These are phyloP conservation scores for Ophiocordyceps camponoti-floridani DNA, from an alignment of 2,329 filamentous ascomycete species.

Conservation along the genomic window DNA sequence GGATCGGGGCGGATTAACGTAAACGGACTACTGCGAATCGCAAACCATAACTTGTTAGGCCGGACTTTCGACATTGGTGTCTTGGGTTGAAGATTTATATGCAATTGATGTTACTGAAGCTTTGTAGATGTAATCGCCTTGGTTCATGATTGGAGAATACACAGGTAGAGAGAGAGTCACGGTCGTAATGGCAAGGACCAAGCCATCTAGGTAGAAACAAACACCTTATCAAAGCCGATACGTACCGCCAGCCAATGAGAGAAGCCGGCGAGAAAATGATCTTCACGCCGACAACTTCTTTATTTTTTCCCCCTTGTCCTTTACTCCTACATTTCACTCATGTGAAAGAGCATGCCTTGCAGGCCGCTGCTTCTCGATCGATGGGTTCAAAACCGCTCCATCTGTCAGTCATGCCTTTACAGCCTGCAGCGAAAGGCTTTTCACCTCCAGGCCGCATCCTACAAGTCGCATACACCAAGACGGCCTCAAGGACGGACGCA, in stretches of 20 bases:
- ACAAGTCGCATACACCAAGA: conserved; percentile 10
- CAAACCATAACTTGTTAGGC: neutral
- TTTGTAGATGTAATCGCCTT: too few relatives aligned
- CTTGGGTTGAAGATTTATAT: too few relatives aligned
- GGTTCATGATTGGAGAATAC: too few relatives aligned
- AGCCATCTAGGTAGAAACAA: too few relatives aligned
- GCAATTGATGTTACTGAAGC: too few relatives aligned
- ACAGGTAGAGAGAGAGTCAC: too few relatives aligned
- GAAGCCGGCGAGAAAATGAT: neutral
- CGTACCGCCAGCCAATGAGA: neutral
- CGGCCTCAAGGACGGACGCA: conserved; percentile 4
- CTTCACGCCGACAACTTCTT: neutral
- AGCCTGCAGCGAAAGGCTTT: conserved; percentile 11
- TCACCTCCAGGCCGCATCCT: conserved; percentile 12
- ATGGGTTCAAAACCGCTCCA: conserved; percentile 13
- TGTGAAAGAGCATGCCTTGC: conserved; percentile 14
- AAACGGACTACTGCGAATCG: neutral
- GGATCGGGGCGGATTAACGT: neutral
- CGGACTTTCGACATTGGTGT: too few relatives aligned
- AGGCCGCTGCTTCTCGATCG: conserved; percentile 17
- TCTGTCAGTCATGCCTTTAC: conserved; percentile 20
- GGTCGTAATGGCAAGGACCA: too few relatives aligned
- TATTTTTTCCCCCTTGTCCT: neutral
- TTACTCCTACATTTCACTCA: neutral
- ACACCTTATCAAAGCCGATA: neutral